These are phyloP conservation scores for Epicoccum nigrum DNA, from an alignment of 2,329 filamentous ascomycete genomes.

Conservation along the genomic window DNA sequence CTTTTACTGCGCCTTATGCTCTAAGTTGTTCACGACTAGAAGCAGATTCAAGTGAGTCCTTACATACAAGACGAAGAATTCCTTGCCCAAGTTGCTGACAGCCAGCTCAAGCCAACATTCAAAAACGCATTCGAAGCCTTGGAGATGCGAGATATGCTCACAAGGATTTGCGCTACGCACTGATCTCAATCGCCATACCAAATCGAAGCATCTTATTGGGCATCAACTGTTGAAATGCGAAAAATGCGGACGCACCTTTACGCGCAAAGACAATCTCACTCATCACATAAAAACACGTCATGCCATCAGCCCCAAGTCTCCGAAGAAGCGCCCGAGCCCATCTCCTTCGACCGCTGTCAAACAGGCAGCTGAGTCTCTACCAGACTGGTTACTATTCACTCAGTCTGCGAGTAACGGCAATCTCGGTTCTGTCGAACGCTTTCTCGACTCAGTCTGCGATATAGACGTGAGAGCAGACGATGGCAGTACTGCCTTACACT, in stretches of 20 bases:
- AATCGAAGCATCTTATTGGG: constrained; percentile 14
- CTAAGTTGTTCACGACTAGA: neutral
- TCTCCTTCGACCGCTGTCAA: neutral
- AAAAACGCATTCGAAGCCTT: constrained; percentile 17
- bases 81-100: neutral
- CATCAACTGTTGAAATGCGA: neutral
- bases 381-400: neutral
- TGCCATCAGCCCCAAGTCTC: neutral
- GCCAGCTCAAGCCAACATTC: constrained; percentile 6
- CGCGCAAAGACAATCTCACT: constrained; percentile 18
- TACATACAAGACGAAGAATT: neutral
- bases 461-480: constrained; percentile 1
- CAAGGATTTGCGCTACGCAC: constrained; percentile 9
- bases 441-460: neutral
- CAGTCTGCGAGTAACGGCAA: constrained; percentile 13
- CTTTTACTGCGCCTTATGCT: neutral
- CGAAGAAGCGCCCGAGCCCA: too few relatives aligned
- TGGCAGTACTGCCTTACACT: constrained; percentile 18
- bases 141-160: neutral
- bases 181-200: constrained; percentile 13
- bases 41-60: constrained; percentile 10
- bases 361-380: neutral
- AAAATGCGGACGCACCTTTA: neutral
- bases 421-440: neutral
- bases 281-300: constrained; percentile 2